Evolutionary conservation across 2,329 filamentous ascomycete genomes (phyloP), one percentile per base, ranked within the genome.

Genomic region (Exophiala lecanii-corni): DNA sequence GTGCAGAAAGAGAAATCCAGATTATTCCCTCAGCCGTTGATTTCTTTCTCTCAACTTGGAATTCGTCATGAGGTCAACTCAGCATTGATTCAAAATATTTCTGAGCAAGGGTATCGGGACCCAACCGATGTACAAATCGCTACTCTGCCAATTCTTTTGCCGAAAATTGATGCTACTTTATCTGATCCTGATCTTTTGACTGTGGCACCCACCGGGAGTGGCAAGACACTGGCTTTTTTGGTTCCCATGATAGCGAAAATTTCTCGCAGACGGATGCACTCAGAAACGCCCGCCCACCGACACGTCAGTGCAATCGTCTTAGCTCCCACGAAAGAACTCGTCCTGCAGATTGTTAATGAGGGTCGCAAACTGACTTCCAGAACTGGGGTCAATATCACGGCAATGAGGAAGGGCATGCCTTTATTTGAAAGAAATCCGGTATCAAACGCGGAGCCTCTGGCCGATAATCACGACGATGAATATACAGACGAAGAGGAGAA

Each of bases 41-140:
- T 76, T 33, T 79, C 81, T 0, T 97, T 98, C 60, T 69, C 72
- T 31, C 80, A 92, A 57, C 69, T 98, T 45, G 75, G 79, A 26
- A 70, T 73, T 21, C 72, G 72, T 33, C 94, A 91, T 65, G 76
- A 75, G n/a, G 79, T 96, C 31, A 84, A 87, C 3, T 71, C 75
- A 30, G 75, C 81, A 31, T 66, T 98, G 33, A 79, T 81, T 2
- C 79, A 84, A 47, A 98, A 98, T 58, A 71, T 98, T 20, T 72
- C 78, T 10, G 75, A 78, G n/a, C 87, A 97, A 66, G 88, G 86
- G 9, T 98, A 94, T 61, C 79, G 76, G 25, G 72, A 89, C 43
- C 92, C 92, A 9, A 98, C 92, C 0, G 91, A 97, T 65, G 89
- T 98, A 9, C 92, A 98, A 62, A 78, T 97, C 64, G 89, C 79